phyloP scores from a whole-genome alignment of 2,329 filamentous ascomycete species.

The Metarhizium sp. region DNA sequence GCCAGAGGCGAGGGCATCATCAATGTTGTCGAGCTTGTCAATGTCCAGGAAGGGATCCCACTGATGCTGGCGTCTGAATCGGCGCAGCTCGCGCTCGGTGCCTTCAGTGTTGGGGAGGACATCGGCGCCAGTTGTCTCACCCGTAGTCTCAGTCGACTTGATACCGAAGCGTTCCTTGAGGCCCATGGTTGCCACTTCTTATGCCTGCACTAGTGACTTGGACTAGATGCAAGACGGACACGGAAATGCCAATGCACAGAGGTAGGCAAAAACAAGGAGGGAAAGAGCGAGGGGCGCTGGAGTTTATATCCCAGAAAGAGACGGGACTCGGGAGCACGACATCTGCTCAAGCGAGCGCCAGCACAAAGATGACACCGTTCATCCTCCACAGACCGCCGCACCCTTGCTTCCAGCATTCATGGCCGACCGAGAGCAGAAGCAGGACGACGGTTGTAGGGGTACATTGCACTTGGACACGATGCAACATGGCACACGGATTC shows the following conservation, averaged over 20 bases:
- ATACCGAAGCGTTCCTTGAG: constrained; percentile 12
- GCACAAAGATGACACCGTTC: not conserved
- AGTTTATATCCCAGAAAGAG: constrained; percentile 6
- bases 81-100: constrained; percentile 21
- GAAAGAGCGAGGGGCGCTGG: not conserved
- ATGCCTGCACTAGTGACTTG: not conserved
- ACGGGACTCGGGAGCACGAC: not conserved
- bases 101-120: constrained; percentile 10
- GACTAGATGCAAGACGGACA: not conserved
- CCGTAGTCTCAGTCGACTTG: constrained; percentile 10
- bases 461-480: not conserved
- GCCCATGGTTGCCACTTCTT: constrained; percentile 10
- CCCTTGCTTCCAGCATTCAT: not conserved
- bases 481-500: not conserved
- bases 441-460: not conserved
- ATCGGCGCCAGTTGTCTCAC: constrained; percentile 11
- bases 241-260: not conserved
- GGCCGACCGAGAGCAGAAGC: not conserved
- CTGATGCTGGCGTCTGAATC: constrained; percentile 40
- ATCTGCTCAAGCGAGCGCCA: not conserved
- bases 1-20: constrained; percentile 33
- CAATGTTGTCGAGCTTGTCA: constrained; percentile 41
- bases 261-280: not conserved
- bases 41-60: constrained; percentile 49
- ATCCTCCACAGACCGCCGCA: not conserved